Conservation (phyloP, 176 grass and related monocot genomes). For the Otatea glauca region DNA sequence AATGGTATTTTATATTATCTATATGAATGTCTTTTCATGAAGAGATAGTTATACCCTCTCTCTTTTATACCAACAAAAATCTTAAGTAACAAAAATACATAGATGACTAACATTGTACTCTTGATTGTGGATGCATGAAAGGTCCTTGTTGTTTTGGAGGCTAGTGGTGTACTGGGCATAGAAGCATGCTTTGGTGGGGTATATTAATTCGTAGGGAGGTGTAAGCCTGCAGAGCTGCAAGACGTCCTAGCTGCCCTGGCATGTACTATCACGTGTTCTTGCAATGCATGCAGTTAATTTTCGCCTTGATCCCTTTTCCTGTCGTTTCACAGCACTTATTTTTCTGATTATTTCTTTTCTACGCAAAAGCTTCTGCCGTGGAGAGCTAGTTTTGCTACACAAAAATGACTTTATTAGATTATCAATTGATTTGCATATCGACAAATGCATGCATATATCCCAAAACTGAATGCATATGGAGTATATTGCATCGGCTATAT, state of each 20-base stretch:
- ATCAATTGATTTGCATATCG: neutral
- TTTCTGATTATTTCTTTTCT: neutral
- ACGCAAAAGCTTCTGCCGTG: neutral
- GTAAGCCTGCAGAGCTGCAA: neutral
- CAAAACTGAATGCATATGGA: neutral
- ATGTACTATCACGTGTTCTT: constrained; percentile 29
- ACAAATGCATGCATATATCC: neutral
- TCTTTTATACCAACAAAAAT: too few species aligned
- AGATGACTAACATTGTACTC: too few species aligned
- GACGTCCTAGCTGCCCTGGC: neutral
- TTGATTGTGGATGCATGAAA: constrained; percentile 29
- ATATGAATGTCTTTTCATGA: too few species aligned
- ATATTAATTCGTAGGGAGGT: constrained; percentile 32
- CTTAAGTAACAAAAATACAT: too few species aligned
- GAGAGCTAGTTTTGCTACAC: neutral
- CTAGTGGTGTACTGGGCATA: constrained; percentile 17
- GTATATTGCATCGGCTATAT: neutral
- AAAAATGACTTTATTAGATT: neutral
- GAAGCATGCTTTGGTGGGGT: constrained; percentile 41
- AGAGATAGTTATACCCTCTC: too few species aligned
- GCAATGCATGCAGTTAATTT: constrained; percentile 20
- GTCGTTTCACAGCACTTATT: neutral
- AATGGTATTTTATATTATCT: too few species aligned
- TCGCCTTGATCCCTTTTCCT: neutral
- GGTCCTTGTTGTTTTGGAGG: constrained; percentile 41